These are phyloP conservation scores for Gaeumannomyces sp. DNA, from an alignment of 2,329 filamentous ascomycete genomes.

Conservation along the genomic window DNA sequence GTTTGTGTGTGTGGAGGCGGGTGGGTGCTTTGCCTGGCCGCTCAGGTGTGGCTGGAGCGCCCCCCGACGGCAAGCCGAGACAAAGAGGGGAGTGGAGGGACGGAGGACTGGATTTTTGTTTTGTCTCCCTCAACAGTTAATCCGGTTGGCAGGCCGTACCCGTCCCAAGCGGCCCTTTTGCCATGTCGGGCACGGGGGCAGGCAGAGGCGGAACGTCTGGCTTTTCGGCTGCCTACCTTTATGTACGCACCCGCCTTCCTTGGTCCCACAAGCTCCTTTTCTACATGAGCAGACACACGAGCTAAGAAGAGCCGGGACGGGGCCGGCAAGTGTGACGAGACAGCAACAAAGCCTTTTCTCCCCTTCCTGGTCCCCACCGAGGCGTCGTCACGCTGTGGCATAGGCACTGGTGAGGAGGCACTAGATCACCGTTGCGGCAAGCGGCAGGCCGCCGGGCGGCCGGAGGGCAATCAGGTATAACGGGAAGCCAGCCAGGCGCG, in stretches of 20 bases:
- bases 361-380: not conserved
- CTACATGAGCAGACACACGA: no score
- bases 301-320: no score
- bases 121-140: not conserved
- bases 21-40: not conserved
- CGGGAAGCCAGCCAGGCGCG: not conserved
- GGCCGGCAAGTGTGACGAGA: no score
- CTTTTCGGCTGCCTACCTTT: not conserved
- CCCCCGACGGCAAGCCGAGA: not conserved
- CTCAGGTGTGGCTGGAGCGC: slow-evolving; percentile 1
- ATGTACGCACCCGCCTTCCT: not conserved
- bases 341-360: no score
- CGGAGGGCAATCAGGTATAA: not conserved
- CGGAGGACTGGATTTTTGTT: no score
- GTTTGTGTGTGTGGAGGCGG: not conserved
- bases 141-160: slow-evolving; percentile 7
- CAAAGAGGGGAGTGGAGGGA: not conserved
- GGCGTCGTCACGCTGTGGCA: not conserved
- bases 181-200: not conserved
- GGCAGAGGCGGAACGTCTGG: not conserved
- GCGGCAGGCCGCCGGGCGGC: not conserved
- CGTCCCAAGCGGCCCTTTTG: not conserved
- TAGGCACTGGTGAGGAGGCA: not conserved
- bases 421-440: not conserved
- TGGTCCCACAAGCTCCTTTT: no score